These are phyloP conservation scores for Nakaseomyces nivariensis DNA, from an alignment of 1,139 yeast species.

Conservation along the genomic window DNA sequence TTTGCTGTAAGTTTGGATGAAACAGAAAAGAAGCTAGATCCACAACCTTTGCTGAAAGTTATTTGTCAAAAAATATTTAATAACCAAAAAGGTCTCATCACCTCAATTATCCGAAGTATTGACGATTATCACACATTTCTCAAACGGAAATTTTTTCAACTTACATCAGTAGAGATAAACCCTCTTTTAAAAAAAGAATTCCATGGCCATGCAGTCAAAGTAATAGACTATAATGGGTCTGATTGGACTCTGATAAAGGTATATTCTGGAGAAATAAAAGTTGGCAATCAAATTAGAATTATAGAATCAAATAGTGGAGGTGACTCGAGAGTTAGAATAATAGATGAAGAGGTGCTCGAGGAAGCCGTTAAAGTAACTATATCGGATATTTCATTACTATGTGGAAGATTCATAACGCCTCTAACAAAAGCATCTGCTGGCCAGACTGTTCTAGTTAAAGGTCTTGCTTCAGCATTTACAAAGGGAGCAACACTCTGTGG, in stretches of 20 bases:
- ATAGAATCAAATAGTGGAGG: constrained; percentile 35
- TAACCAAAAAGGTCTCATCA: constrained; percentile 44
- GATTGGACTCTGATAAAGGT: constrained; percentile 49
- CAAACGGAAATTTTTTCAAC: neutral
- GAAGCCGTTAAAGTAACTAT: constrained; percentile 33
- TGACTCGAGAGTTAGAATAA: constrained; percentile 21
- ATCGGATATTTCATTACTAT: constrained; percentile 47
- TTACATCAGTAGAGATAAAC: neutral
- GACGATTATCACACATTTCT: neutral
- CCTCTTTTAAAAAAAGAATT: neutral
- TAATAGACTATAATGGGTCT: constrained; percentile 36
- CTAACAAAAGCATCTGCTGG: constrained; percentile 53
- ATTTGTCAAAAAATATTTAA: constrained; percentile 51
- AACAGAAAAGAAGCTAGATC: constrained; percentile 39
- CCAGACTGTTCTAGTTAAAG: constrained; percentile 54
- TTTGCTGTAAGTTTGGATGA: constrained; percentile 39
- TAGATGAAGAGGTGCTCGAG: constrained; percentile 40
- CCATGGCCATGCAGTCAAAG: constrained; percentile 38
- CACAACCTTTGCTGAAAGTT: constrained; percentile 45
- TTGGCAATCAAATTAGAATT: constrained; percentile 42
- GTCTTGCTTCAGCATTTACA: constrained; percentile 44
- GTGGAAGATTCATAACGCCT: constrained; percentile 61
- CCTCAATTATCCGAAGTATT: constrained; percentile 20
- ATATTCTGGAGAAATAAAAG: constrained; percentile 46
- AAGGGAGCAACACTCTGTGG: constrained; percentile 52